Evolutionary conservation across 1,284 basidiomycete genomes (phyloP), one percentile per base, ranked within the genome.

Genomic region (Rhodotorula sp.): DNA sequence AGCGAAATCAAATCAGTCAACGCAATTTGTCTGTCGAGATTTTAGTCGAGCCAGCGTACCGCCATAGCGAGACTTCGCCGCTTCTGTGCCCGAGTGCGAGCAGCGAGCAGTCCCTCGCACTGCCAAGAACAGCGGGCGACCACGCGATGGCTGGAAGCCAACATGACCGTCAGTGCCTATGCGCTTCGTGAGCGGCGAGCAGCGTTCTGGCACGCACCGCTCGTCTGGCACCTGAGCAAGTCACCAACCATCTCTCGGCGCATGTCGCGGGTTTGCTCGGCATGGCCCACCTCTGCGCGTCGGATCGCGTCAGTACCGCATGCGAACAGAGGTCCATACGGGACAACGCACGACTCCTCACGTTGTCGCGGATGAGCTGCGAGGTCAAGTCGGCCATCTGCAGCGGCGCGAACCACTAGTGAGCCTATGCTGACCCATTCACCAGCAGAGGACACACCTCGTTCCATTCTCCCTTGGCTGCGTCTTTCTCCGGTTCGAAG

Each of bases 21-120:
- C 7, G 5, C 34, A 7, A 12, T 8, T 7, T 42, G 21, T 21
- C n/a, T 4, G 34, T 2, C 34, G 41, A 46, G 23, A 23, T 10
- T 0, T n/a, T 34, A 16, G 10, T 0, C 0, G 14, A 44, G 16
- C 0, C 27, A 23, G 50, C 71, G 34, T 3, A 73, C 71, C 71
- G 58, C 74, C 74, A 75, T 3, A 75, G 66, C 41, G 68, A 56
- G 41, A 75, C 50, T 19, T 75, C 68, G 17, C 74, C 74, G 34
- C 68, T 70, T 10, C 66, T 56, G 27, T 73, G 68, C 9, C 74
- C 71, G 21, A 75, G 61, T 0, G 74, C 71, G 27, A 75, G 58
- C 13, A 75, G 55, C 19, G 74, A 75, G 5, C 34, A n/a, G 48
- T 72, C 73, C 21, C 4, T 16, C 8, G 19, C 27, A 13, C 13